phyloP scores from a whole-genome alignment of 2,329 filamentous ascomycete species.

The Aspergillus sp. region DNA sequence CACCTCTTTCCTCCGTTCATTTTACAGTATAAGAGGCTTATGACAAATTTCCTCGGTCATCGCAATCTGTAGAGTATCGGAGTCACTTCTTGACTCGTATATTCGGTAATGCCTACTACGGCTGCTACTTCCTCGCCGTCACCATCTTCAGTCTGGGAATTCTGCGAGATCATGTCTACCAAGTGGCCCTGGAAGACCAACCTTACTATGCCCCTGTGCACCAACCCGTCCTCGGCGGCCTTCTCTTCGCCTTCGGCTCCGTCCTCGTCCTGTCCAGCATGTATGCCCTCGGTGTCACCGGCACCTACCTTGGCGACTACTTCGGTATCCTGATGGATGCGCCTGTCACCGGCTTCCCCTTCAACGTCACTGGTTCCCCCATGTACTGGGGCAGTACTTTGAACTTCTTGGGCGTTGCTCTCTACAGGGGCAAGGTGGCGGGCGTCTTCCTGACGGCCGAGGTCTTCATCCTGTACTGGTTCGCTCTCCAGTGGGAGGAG shows the following conservation, averaged over 20 bases:
- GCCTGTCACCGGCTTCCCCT: constrained; percentile 92
- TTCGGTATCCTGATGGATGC: constrained; percentile 97
- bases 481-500: constrained; percentile 86
- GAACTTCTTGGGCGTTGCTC: constrained; percentile 84
- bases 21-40: constrained; percentile 11
- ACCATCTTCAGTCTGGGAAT: constrained; percentile 92
- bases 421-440: constrained; percentile 84
- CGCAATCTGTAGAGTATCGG: constrained; percentile 72
- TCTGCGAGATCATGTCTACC: constrained; percentile 83
- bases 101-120: constrained; percentile 75
- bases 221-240: constrained; percentile 65
- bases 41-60: constrained; percentile 14
- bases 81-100: constrained; percentile 85
- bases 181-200: constrained; percentile 73
- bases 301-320: constrained; percentile 97
- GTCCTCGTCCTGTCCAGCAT: constrained; percentile 84
- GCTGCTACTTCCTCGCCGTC: constrained; percentile 85
- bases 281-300: constrained; percentile 88
- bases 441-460: constrained; percentile 74
- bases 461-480: constrained; percentile 75
- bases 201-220: constrained; percentile 74
- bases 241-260: constrained; percentile 74
- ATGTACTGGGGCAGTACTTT: constrained; percentile 97
- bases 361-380: constrained; percentile 84
- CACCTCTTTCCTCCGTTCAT: background rate